Conservation (phyloP, 2,329 filamentous ascomycete genomes). For the Aspergillus persii region DNA sequence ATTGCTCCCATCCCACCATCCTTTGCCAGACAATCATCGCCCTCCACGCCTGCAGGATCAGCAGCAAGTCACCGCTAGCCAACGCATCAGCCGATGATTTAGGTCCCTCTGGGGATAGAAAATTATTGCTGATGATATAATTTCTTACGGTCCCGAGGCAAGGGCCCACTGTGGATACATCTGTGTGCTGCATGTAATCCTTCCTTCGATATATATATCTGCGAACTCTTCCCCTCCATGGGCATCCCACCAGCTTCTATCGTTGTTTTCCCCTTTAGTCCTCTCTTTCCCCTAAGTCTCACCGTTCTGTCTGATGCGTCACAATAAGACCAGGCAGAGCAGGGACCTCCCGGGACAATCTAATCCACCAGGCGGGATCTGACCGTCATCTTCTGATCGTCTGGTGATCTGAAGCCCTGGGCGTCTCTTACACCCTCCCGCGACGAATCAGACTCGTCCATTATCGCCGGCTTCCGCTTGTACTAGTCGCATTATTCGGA, state of each 20-base stretch:
- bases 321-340: not conserved
- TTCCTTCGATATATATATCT: not conserved
- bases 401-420: conserved; percentile 23
- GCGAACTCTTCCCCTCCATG: not conserved
- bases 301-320: not conserved
- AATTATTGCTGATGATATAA: not conserved
- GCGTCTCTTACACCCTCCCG: conserved; percentile 21
- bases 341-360: not conserved
- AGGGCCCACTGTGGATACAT: not conserved
- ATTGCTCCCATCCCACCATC: not conserved
- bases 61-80: conserved; percentile 25
- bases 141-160: not conserved
- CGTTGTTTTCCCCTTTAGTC: not conserved
- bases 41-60: conserved; percentile 5
- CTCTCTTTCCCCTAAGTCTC: not conserved
- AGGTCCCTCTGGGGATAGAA: not conserved
- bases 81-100: conserved; percentile 18
- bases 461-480: not conserved
- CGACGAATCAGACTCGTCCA: conserved; percentile 16
- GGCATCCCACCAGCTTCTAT: not conserved
- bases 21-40: not conserved
- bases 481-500: not conserved
- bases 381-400: conserved; percentile 3
- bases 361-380: not conserved
- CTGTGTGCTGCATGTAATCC: not conserved